phyloP scores from a whole-genome alignment of 768 basidiomycete genomes.

The Podaxis carcinomalis region DNA sequence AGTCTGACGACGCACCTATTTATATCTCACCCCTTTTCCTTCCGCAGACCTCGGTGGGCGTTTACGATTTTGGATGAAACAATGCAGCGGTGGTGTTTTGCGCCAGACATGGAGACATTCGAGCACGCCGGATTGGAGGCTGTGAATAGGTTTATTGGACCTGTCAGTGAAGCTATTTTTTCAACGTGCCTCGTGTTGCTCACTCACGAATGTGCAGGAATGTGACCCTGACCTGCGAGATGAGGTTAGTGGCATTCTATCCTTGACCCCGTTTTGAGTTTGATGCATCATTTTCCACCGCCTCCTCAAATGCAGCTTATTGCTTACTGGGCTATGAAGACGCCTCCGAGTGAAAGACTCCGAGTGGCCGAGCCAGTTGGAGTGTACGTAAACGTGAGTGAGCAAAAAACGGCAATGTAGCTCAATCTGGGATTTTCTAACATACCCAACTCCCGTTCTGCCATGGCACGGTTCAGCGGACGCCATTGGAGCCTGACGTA shows the following conservation, averaged over 20 bases:
- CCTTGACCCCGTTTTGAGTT: neutral
- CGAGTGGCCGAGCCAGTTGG: slow-evolving; percentile 50
- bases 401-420: neutral
- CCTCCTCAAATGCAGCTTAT: slow-evolving; percentile 43
- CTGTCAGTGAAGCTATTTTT: slow-evolving; percentile 34
- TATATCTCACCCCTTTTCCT: neutral
- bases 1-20: neutral
- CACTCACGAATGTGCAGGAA: slow-evolving; percentile 29
- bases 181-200: neutral
- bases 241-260: slow-evolving; percentile 42
- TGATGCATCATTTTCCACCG: neutral
- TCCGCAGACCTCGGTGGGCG: slow-evolving; percentile 29
- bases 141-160: slow-evolving; percentile 49
- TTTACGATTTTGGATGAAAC: slow-evolving; percentile 63
- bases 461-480: slow-evolving; percentile 38
- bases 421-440: neutral
- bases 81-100: slow-evolving; percentile 56
- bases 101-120: slow-evolving; percentile 61
- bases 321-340: slow-evolving; percentile 54
- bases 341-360: slow-evolving; percentile 51
- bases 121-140: slow-evolving; percentile 64
- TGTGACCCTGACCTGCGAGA: slow-evolving; percentile 57
- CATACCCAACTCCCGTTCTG: neutral
- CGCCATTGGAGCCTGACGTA: slow-evolving; percentile 42
- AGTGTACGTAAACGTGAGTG: slow-evolving; percentile 56